Percentiles rank a stretch among this genome's conserved stretches.
phyloP scores from a whole-genome alignment of 176 grass and related monocot genomes.

The Lolium multiflorum region DNA sequence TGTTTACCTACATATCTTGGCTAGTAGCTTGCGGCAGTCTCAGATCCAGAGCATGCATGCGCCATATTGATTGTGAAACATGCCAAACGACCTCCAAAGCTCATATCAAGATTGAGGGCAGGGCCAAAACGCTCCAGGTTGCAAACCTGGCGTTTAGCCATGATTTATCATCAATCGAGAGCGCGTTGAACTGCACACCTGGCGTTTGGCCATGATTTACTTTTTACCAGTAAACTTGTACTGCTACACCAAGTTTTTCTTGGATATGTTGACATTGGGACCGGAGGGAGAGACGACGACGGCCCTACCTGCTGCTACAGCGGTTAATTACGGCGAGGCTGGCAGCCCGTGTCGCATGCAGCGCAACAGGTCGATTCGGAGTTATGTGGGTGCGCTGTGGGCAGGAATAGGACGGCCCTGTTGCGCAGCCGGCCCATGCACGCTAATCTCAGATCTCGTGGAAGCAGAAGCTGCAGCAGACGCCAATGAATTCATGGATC shows the following conservation, averaged over 20 bases:
- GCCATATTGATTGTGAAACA: not conserved
- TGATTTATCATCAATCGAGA: not conserved
- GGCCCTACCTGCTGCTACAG: not conserved
- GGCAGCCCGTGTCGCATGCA: conserved; percentile 19
- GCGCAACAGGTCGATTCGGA: conserved; percentile 13
- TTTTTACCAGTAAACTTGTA: not conserved
- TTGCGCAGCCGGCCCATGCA: too few relatives aligned
- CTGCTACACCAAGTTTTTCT: too few relatives aligned
- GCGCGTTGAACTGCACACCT: not conserved
- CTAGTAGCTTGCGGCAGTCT: not conserved
- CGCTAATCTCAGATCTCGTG: not conserved
- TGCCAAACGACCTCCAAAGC: not conserved
- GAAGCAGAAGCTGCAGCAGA: conserved; percentile 15
- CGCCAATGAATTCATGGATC: not conserved
- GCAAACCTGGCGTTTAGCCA: not conserved
- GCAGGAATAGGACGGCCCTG: not conserved
- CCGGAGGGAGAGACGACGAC: not conserved
- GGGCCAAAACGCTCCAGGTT: conserved; percentile 14
- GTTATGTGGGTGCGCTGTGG: not conserved
- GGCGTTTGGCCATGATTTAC: not conserved
- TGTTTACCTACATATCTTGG: not conserved
- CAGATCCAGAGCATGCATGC: conserved; percentile 30
- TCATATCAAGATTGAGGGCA: not conserved
- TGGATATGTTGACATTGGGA: not conserved
- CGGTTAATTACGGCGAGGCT: conserved; percentile 7